Evolutionary conservation across 768 basidiomycete genomes (phyloP).

Genomic region (Lentinula edodes): DNA sequence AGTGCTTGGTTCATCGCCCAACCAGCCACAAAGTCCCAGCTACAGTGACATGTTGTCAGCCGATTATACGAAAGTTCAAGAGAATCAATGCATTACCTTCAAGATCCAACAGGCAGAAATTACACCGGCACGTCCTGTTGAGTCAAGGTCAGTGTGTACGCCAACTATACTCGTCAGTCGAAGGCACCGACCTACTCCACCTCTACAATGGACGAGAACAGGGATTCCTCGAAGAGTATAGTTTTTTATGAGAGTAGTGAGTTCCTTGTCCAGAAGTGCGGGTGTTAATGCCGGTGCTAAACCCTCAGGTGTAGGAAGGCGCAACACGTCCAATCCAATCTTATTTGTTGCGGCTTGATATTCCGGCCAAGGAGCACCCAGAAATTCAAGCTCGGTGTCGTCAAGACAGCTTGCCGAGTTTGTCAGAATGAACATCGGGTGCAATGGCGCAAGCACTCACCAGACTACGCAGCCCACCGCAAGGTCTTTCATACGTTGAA

Average conservation of each 20-base stretch:
- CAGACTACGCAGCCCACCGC: conserved; percentile 82
- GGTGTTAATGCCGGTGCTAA: conserved; percentile 62
- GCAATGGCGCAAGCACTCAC: conserved; percentile 30
- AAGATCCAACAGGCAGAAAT: conserved; percentile 91
- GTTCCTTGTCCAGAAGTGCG: conserved; percentile 54
- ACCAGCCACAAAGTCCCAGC: conserved; percentile 83
- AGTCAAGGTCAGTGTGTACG: not conserved
- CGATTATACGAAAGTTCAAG: not conserved
- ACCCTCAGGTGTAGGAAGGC: conserved; percentile 88
- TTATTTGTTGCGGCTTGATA: conserved; percentile 59
- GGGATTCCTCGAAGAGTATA: conserved; percentile 72
- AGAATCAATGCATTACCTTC: not conserved
- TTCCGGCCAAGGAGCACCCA: conserved; percentile 83
- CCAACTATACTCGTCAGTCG: not conserved
- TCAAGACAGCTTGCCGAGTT: conserved; percentile 64
- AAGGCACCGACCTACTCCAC: conserved; percentile 57
- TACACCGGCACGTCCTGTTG: conserved; percentile 70
- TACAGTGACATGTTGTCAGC: conserved; percentile 27
- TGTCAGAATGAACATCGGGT: not conserved
- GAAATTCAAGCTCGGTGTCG: conserved; percentile 73
- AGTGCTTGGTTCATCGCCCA: conserved; percentile 19
- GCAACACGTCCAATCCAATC: conserved; percentile 73
- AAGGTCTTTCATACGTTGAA: conserved; percentile 66
- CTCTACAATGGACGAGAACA: conserved; percentile 86
- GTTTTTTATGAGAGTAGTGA: conserved; percentile 56